phyloP scores from a whole-genome alignment of 2,329 filamentous ascomycete species.

The Botrytis cinerea region DNA sequence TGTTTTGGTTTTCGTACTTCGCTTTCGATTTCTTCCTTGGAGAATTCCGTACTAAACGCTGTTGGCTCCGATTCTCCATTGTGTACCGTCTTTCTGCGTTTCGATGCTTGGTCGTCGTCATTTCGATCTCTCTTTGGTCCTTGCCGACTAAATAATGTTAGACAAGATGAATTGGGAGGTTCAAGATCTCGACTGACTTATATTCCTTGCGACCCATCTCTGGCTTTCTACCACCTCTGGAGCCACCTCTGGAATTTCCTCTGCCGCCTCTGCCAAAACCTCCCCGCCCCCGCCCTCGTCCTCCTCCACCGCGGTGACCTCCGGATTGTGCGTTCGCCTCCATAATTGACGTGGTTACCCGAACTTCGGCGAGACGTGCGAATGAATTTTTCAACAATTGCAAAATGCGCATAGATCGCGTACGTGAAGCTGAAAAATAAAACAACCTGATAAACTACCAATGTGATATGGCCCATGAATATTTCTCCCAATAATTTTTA shows the following conservation, averaged over 20 bases:
- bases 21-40: conserved; percentile 80
- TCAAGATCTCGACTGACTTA: conserved; percentile 52
- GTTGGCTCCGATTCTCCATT: conserved; percentile 40
- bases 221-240: conserved; percentile 59
- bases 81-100: conserved; percentile 53
- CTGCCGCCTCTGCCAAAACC: conserved; percentile 33
- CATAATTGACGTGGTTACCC: conserved; percentile 25
- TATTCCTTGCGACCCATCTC: conserved; percentile 68
- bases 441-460: neutral
- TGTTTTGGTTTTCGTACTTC: conserved; percentile 89
- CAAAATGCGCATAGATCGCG: conserved; percentile 7
- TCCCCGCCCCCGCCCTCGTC: conserved; percentile 31
- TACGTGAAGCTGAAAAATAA: neutral
- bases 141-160: conserved; percentile 54
- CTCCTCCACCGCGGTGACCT: conserved; percentile 29
- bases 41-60: conserved; percentile 50
- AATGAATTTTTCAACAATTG: conserved; percentile 4
- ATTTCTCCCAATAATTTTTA: conserved; percentile 11
- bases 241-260: conserved; percentile 44
- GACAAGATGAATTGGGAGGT: conserved; percentile 38
- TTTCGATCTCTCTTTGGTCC: conserved; percentile 55
- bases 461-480: neutral
- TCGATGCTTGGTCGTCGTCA: conserved; percentile 53
- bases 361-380: neutral
- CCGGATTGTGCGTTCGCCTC: conserved; percentile 27